These are phyloP conservation scores for Colletotrichum tamarilloi DNA, from an alignment of 2,329 filamentous ascomycete genomes.

Conservation along the genomic window DNA sequence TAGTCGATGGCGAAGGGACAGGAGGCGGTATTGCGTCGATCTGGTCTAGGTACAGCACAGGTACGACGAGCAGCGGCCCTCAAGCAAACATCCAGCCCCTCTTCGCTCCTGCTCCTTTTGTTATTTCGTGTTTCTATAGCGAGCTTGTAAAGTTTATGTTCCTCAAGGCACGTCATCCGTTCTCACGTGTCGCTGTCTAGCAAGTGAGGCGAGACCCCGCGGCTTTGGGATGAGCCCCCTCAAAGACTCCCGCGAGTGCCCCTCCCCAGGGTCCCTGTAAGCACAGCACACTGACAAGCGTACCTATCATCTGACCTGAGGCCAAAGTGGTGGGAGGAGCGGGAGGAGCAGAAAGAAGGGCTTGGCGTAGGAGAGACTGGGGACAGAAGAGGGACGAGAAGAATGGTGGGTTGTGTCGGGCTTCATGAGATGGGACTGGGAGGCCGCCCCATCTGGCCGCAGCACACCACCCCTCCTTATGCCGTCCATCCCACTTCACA, in stretches of 20 bases:
- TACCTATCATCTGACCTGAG: constrained; percentile 17
- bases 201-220: neutral
- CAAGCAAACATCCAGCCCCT: neutral
- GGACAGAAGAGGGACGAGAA: constrained; percentile 15
- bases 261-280: neutral
- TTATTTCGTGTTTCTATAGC: constrained; percentile 1
- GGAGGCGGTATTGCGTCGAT: constrained; percentile 13
- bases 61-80: neutral
- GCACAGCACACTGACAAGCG: constrained; percentile 1
- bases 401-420: constrained; percentile 32
- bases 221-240: neutral
- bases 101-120: neutral
- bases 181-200: constrained; percentile 13
- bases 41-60: constrained; percentile 6
- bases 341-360: constrained; percentile 30
- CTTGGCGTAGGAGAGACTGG: constrained; percentile 22
- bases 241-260: neutral
- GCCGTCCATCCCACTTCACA: constrained; percentile 31
- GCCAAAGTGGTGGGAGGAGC: constrained; percentile 21
- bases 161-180: constrained; percentile 13
- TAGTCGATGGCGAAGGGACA: constrained; percentile 1
- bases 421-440: constrained; percentile 32
- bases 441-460: constrained; percentile 33
- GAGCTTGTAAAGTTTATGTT: neutral
- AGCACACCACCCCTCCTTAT: constrained; percentile 26